Evolutionary conservation across 805 yeast genomes (phyloP), one percentile per base, ranked within the genome.

Genomic region (Scheffersomyces ergatensis): DNA sequence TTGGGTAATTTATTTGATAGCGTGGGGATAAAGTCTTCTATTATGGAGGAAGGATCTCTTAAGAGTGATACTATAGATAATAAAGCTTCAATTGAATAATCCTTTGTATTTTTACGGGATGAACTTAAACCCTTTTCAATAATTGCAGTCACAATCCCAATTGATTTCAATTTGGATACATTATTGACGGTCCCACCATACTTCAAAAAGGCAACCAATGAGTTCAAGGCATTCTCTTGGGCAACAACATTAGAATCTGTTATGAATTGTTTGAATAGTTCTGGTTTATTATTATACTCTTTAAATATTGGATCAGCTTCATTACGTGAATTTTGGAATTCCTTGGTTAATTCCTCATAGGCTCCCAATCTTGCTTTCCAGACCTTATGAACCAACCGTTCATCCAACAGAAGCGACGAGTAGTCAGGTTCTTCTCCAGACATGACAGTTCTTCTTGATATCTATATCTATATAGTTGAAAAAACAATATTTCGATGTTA

Each of bases 341-440:
- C 58, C 32, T 66, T 65, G 16, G 70, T 63, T 38, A 82, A 55
- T 51, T 86, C 92, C 40, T 82, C 85, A 59, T 90, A 92, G 0
- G 92, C 97, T 14, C 71, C 77, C 40, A 77, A 66, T 45, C 99
- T 80, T 12, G 81, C 97, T 62, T 89, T 90, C 98, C 98, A 93
- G 13, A 49, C 77, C 55, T 84, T 83, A 58, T 85, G 89, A 6
- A 61, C 66, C 38, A 85, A 63, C 38, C 89, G 71, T 39, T 85
- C 89, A 14, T 76, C 78, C 19, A 89, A 57, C 1, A 95, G 82
- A 33, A 89, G 65, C 5, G 71, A 53, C 18, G 82, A 69, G 50
- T 71, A 83, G 51, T 86, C 93, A 39, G 47, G 50, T 29, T 72
- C 78, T 38, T 81, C 63, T 27, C 55, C 85, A 32, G 65, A 46